These are phyloP conservation scores for Phytophthora colocasiae DNA, from an alignment of 352 stramenopile genomes.

Conservation along the genomic window DNA sequence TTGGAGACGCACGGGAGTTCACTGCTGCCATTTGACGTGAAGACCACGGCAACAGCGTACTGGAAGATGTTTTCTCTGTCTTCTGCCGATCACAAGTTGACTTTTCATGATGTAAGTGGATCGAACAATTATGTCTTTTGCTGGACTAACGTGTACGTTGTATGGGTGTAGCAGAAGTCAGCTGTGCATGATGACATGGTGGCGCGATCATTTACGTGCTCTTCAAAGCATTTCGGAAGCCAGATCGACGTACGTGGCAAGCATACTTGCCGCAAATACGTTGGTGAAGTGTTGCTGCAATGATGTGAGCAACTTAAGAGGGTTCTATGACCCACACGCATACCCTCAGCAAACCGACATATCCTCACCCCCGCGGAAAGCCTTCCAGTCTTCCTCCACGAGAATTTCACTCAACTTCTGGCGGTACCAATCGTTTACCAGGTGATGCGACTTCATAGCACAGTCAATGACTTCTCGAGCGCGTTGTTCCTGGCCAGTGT, in stretches of 20 bases:
- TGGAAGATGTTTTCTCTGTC: slow-evolving; percentile 32
- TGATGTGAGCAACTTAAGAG: no score
- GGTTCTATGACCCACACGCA: no score
- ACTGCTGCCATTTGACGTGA: slow-evolving; percentile 26
- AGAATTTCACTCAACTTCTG: slow-evolving; percentile 29
- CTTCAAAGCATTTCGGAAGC: slow-evolving; percentile 11
- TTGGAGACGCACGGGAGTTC: slow-evolving; percentile 27
- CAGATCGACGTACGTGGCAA: slow-evolving; percentile 22
- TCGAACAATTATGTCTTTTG: background rate
- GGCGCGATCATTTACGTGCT: slow-evolving; percentile 24
- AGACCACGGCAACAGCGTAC: slow-evolving; percentile 19
- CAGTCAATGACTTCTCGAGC: slow-evolving; percentile 23
- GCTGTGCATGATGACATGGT: slow-evolving; percentile 13
- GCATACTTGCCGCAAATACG: slow-evolving; percentile 29
- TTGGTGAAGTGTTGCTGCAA: no score
- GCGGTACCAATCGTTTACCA: slow-evolving; percentile 24
- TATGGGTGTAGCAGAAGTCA: slow-evolving; percentile 5
- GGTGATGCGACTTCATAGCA: slow-evolving; percentile 8
- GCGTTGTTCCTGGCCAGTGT: slow-evolving; percentile 4
- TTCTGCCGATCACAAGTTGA: background rate
- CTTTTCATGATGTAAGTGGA: slow-evolving; percentile 12
- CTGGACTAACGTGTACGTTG: background rate
- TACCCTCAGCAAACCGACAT: slow-evolving; percentile 13
- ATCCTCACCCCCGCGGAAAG: slow-evolving; percentile 8
- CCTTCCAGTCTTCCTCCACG: slow-evolving; percentile 35